These are phyloP conservation scores for Kwoniella newhampshirensis DNA, from an alignment of 768 basidiomycete genomes.

Conservation along the genomic window DNA sequence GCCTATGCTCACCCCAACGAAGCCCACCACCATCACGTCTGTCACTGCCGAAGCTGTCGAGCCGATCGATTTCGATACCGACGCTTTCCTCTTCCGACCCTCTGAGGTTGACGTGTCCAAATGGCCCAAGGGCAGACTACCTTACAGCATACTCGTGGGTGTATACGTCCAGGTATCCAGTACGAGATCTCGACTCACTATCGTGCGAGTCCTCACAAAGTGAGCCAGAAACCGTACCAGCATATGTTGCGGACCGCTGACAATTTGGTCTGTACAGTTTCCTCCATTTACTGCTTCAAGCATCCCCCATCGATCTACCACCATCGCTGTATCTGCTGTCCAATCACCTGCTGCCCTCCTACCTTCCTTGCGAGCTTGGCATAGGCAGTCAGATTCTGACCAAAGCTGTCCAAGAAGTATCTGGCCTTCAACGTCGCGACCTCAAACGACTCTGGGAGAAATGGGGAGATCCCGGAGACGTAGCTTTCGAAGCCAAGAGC, in stretches of 20 bases:
- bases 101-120: slow-evolving; percentile 25
- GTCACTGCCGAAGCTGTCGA: slow-evolving; percentile 34
- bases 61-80: slow-evolving; percentile 47
- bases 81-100: slow-evolving; percentile 47
- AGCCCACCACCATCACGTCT: slow-evolving; percentile 25
- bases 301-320: slow-evolving; percentile 68
- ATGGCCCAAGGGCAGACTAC: slow-evolving; percentile 49
- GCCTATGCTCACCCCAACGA: slow-evolving; percentile 11
- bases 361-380: slow-evolving; percentile 61
- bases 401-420: slow-evolving; percentile 54
- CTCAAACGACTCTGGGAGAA: slow-evolving; percentile 60
- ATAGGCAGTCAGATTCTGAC: slow-evolving; percentile 57
- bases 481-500: slow-evolving; percentile 75
- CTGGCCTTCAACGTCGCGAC: slow-evolving; percentile 43
- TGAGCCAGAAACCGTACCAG: slow-evolving; percentile 18
- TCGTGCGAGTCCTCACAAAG: slow-evolving; percentile 51
- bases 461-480: slow-evolving; percentile 81
- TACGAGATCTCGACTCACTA: slow-evolving; percentile 44
- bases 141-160: slow-evolving; percentile 50
- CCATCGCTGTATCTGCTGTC: slow-evolving; percentile 79
- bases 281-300: slow-evolving; percentile 65
- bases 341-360: slow-evolving; percentile 74
- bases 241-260: neutral
- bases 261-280: slow-evolving; percentile 61
- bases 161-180: slow-evolving; percentile 51